These are phyloP conservation scores for Syzygium malaccense DNA, from an alignment of 441 rosid species.

Conservation along the genomic window DNA sequence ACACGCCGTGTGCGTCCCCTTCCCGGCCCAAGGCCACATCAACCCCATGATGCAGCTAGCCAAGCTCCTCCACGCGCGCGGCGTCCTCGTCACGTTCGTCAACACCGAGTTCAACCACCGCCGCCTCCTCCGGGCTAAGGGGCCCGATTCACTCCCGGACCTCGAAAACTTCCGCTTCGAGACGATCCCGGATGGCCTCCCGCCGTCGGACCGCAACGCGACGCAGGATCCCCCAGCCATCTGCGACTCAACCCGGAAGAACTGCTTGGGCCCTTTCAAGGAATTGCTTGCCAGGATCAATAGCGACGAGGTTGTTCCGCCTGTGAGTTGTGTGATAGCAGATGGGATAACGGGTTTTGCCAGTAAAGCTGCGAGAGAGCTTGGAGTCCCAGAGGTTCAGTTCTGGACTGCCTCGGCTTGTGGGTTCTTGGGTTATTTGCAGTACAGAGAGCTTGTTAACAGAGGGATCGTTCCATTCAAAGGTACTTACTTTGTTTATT, in stretches of 20 bases:
- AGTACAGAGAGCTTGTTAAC: not conserved
- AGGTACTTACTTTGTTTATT: not conserved
- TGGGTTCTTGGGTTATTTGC: not conserved
- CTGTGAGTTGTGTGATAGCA: not conserved
- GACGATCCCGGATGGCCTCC: slow-evolving; percentile 5
- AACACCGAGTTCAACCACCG: not conserved
- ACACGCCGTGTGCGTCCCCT: not conserved
- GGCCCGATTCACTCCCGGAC: not conserved
- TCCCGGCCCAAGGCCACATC: not conserved
- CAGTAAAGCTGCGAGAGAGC: not conserved
- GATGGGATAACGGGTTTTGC: not conserved
- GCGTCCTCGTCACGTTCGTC: not conserved
- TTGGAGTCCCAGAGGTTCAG: not conserved
- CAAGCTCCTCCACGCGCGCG: not conserved
- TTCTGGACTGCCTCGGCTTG: slow-evolving; percentile 7
- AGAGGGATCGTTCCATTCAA: slow-evolving; percentile 7
- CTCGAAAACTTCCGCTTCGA: not conserved
- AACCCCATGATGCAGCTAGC: not conserved
- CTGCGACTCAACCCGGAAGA: not conserved
- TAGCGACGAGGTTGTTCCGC: not conserved
- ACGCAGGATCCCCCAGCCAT: not conserved
- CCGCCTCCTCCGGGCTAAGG: slow-evolving; percentile 3
- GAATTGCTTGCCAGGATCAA: not conserved
- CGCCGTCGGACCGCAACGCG: not conserved
- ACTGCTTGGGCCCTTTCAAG: not conserved